Evolutionary conservation across 2,329 filamentous ascomycete species (phyloP).

Genomic region (Claviceps cyperi): DNA sequence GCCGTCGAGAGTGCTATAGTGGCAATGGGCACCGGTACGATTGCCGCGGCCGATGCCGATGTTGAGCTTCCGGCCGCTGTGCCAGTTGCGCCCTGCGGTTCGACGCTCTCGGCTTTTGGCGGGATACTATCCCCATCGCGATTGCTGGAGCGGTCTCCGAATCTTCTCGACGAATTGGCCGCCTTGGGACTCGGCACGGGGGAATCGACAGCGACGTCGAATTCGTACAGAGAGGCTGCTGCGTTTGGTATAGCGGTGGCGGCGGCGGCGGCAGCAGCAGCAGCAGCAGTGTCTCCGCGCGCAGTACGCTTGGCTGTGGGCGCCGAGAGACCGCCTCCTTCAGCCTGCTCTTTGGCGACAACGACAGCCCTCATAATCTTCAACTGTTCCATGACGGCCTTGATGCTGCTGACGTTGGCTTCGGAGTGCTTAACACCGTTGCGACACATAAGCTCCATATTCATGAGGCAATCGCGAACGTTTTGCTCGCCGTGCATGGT

Average conservation of each 20-base stretch:
- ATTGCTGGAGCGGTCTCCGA: constrained; percentile 23
- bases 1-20: not conserved
- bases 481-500: constrained; percentile 22
- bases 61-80: not conserved
- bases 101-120: constrained; percentile 40
- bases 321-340: constrained; percentile 12
- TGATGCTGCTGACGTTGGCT: constrained; percentile 21
- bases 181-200: constrained; percentile 30
- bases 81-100: constrained; percentile 29
- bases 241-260: too few relatives aligned
- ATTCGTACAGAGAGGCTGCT: constrained; percentile 26
- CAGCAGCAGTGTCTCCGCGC: constrained; percentile 10
- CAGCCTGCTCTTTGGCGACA: constrained; percentile 27
- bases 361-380: constrained; percentile 28
- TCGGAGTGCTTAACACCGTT: constrained; percentile 27
- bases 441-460: constrained; percentile 29
- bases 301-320: constrained; percentile 11
- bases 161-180: constrained; percentile 19
- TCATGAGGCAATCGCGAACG: constrained; percentile 23
- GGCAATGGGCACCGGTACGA: constrained; percentile 1
- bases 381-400: constrained; percentile 26
- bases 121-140: constrained; percentile 37
- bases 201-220: constrained; percentile 30
- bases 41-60: not conserved
- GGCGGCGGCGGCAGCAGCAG: constrained; percentile 5